A percentile compares a stretch with the other conserved stretches of the same genome.
phyloP scores from a whole-genome alignment of 2,329 filamentous ascomycete species.

The Colletotrichum karsti region DNA sequence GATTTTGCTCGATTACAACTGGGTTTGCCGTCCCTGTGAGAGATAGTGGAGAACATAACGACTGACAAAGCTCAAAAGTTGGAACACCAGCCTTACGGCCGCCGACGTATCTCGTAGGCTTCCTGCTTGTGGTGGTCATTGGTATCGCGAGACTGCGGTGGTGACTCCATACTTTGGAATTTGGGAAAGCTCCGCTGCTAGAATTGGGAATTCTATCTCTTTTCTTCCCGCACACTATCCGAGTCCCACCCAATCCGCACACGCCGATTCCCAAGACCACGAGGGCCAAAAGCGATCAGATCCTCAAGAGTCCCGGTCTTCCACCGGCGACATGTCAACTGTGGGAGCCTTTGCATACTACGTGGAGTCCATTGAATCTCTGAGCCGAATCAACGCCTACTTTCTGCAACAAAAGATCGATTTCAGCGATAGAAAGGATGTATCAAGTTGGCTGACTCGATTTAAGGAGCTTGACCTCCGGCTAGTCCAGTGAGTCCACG shows the following conservation, averaged over 20 bases:
- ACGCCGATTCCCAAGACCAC: not conserved
- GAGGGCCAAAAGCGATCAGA: not conserved
- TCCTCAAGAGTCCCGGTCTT: not conserved
- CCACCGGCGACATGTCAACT: not conserved
- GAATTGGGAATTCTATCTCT: conserved; percentile 45
- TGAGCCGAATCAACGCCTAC: conserved; percentile 51
- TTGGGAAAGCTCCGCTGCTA: conserved; percentile 46
- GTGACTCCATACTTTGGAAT: conserved; percentile 53
- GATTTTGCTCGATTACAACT: not conserved
- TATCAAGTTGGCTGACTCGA: conserved; percentile 49
- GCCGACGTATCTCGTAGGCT: too few relatives aligned
- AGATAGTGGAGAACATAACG: too few relatives aligned
- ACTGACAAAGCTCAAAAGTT: too few relatives aligned
- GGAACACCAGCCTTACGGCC: too few relatives aligned
- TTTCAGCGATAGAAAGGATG: conserved; percentile 43
- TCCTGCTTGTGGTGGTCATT: conserved; percentile 47
- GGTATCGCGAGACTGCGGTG: conserved; percentile 42
- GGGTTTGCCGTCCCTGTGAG: too few relatives aligned
- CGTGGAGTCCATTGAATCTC: conserved; percentile 53
- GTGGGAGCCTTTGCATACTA: conserved; percentile 54
- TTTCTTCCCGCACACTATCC: conserved; percentile 39
- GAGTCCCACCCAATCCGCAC: conserved; percentile 26
- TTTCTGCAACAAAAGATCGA: conserved; percentile 52
- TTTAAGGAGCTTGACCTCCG: conserved; percentile 56
- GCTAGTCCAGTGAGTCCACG: conserved; percentile 41